These are phyloP conservation scores for Penicillium verrucosum DNA, from an alignment of 2,329 filamentous ascomycete species.

Conservation along the genomic window DNA sequence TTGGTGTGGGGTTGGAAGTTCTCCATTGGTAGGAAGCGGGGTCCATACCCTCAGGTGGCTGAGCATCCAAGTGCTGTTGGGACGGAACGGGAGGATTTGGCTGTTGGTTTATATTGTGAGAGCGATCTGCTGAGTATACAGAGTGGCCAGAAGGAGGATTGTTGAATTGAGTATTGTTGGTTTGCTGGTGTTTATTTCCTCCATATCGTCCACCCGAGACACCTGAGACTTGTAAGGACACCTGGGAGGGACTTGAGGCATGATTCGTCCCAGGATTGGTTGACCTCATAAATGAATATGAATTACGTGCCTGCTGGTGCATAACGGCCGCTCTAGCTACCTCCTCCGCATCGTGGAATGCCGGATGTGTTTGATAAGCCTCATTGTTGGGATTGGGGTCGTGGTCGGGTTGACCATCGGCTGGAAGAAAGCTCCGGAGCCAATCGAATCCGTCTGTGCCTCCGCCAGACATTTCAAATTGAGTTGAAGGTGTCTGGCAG, in stretches of 20 bases:
- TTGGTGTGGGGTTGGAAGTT: neutral
- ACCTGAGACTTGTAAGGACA: neutral
- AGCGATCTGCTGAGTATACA: neutral
- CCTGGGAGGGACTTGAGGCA: neutral
- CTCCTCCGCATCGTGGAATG: constrained; percentile 7
- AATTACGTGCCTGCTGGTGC: neutral
- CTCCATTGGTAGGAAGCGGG: neutral
- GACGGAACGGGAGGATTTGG: neutral
- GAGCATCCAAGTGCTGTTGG: neutral
- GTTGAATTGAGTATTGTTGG: neutral
- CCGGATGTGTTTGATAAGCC: constrained; percentile 7
- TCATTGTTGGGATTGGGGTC: neutral
- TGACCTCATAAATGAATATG: neutral
- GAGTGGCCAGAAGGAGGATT: too few species aligned
- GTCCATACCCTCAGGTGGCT: neutral
- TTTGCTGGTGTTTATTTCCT: neutral
- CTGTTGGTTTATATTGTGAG: neutral
- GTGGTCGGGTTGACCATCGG: neutral
- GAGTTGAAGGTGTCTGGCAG: neutral
- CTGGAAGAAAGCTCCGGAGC: neutral
- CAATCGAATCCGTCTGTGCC: neutral
- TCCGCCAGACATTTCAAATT: neutral
- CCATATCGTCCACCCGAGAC: neutral
- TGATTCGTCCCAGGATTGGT: neutral
- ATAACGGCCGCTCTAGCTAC: constrained; percentile 1